These are phyloP conservation scores for Hypoxylon sp. DNA, from an alignment of 2,329 filamentous ascomycete species.

Conservation along the genomic window DNA sequence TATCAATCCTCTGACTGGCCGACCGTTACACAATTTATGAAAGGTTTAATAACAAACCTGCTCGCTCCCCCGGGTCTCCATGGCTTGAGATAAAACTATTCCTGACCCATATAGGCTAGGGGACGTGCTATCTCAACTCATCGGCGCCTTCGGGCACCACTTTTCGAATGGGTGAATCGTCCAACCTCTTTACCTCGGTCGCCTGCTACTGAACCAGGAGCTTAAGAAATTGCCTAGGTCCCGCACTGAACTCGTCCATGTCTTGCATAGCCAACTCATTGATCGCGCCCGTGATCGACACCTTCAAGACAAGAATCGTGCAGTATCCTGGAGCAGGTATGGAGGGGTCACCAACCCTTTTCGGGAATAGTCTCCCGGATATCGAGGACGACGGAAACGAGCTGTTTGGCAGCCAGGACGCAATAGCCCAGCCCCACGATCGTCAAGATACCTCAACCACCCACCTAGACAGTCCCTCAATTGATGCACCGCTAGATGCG, in stretches of 20 bases:
- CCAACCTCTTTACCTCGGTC: constrained; percentile 10
- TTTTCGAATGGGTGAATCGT: constrained; percentile 8
- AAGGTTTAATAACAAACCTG: constrained; percentile 4
- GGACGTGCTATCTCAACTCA: constrained; percentile 5
- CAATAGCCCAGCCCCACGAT: constrained; percentile 28
- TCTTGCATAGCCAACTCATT: constrained; percentile 14
- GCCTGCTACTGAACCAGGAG: neutral
- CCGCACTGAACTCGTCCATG: constrained; percentile 12
- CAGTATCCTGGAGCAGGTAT: constrained; percentile 33
- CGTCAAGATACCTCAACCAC: constrained; percentile 26
- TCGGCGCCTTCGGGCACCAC: neutral
- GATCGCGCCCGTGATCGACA: constrained; percentile 10
- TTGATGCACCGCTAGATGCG: constrained; percentile 29
- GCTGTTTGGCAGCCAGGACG: constrained; percentile 36
- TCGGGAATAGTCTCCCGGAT: constrained; percentile 40
- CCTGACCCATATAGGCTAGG: constrained; percentile 9
- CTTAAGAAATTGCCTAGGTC: neutral
- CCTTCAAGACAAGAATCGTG: constrained; percentile 3
- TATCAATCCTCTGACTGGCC: constrained; percentile 15
- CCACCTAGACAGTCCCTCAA: constrained; percentile 30
- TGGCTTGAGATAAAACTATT: constrained; percentile 3
- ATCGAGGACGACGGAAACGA: constrained; percentile 39
- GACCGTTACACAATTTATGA: constrained; percentile 1
- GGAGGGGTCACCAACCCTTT: constrained; percentile 43
- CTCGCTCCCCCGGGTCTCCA: constrained; percentile 18